A percentile compares a stretch with the other conserved stretches of the same genome.
These are phyloP conservation scores for Fragaria nilgerrensis DNA, from an alignment of 306 rosid genomes.

Conservation along the genomic window DNA sequence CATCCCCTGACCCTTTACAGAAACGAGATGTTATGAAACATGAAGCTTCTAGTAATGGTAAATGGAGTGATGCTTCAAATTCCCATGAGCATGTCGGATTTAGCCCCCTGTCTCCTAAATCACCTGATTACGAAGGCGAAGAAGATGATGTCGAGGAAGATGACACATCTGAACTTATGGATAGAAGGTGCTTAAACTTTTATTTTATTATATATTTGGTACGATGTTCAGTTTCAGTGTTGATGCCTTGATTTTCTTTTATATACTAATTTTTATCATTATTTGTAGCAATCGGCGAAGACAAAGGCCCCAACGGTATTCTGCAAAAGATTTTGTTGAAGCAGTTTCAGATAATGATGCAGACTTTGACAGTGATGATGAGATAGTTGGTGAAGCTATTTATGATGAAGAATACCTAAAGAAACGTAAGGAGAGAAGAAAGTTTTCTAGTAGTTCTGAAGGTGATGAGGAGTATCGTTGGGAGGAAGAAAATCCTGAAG, in stretches of 20 bases:
- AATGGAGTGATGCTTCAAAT: slow-evolving; percentile 61
- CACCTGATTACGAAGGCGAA: slow-evolving; percentile 61
- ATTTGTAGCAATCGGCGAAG: slow-evolving; percentile 67
- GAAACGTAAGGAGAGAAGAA: slow-evolving; percentile 84
- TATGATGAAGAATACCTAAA: slow-evolving; percentile 91
- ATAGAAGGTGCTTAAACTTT: slow-evolving; percentile 54
- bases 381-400: slow-evolving; percentile 93
- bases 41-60: slow-evolving; percentile 74
- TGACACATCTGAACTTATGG: slow-evolving; percentile 50
- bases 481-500: slow-evolving; percentile 92
- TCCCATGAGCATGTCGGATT: slow-evolving; percentile 49
- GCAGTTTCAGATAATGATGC: slow-evolving; percentile 74
- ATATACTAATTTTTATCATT: slow-evolving; percentile 25
- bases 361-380: slow-evolving; percentile 90
- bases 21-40: slow-evolving; percentile 63
- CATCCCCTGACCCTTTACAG: slow-evolving; percentile 72
- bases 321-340: slow-evolving; percentile 76
- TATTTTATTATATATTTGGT: background rate
- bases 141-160: slow-evolving; percentile 69
- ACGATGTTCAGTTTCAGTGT: background rate
- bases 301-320: slow-evolving; percentile 86
- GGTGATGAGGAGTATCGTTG: slow-evolving; percentile 92
- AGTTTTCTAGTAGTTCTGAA: slow-evolving; percentile 87
- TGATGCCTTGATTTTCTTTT: slow-evolving; percentile 8
- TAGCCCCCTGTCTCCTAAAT: slow-evolving; percentile 65